A percentile compares a stretch with the other conserved stretches of the same genome.
Conservation (phyloP, 805 yeast genomes). For the Wickerhamomyces canadensis region DNA sequence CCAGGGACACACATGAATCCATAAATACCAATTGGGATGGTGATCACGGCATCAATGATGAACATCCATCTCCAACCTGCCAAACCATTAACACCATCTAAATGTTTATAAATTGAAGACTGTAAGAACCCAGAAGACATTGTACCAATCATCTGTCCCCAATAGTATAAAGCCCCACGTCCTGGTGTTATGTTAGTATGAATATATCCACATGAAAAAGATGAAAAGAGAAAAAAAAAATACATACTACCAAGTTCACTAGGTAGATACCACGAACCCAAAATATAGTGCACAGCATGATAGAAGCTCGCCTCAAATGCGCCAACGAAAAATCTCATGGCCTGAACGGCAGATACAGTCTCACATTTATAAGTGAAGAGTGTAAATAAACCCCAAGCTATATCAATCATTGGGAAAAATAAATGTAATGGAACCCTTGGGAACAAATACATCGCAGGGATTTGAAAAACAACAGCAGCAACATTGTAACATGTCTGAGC, state of each 20-base stretch:
- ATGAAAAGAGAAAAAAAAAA: too few species aligned
- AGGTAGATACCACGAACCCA: slow-evolving; percentile 52
- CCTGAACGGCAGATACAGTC: slow-evolving; percentile 45
- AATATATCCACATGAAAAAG: too few species aligned
- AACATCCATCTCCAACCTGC: slow-evolving; percentile 74
- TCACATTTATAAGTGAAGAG: slow-evolving; percentile 45
- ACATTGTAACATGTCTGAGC: slow-evolving; percentile 52
- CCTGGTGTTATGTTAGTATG: too few species aligned
- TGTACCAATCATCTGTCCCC: slow-evolving; percentile 57
- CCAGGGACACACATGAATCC: slow-evolving; percentile 59
- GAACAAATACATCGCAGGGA: slow-evolving; percentile 56
- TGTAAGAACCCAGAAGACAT: slow-evolving; percentile 60
- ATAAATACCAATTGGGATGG: slow-evolving; percentile 49
- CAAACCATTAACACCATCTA: slow-evolving; percentile 48
- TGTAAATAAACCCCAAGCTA: slow-evolving; percentile 39
- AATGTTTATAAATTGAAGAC: slow-evolving; percentile 41
- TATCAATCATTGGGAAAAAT: slow-evolving; percentile 1
- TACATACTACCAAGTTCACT: slow-evolving; percentile 51
- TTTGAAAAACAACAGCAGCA: slow-evolving; percentile 53
- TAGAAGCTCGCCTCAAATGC: slow-evolving; percentile 55
- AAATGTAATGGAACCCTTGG: slow-evolving; percentile 47
- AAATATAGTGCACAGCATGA: slow-evolving; percentile 50
- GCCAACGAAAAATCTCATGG: slow-evolving; percentile 57
- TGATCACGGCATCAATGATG: slow-evolving; percentile 56
- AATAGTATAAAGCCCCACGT: slow-evolving; percentile 53